Evolutionary conservation across 257 asterid genomes (phyloP), one percentile per base, ranked within the genome.

Genomic region (Rubia yunnanensis): DNA sequence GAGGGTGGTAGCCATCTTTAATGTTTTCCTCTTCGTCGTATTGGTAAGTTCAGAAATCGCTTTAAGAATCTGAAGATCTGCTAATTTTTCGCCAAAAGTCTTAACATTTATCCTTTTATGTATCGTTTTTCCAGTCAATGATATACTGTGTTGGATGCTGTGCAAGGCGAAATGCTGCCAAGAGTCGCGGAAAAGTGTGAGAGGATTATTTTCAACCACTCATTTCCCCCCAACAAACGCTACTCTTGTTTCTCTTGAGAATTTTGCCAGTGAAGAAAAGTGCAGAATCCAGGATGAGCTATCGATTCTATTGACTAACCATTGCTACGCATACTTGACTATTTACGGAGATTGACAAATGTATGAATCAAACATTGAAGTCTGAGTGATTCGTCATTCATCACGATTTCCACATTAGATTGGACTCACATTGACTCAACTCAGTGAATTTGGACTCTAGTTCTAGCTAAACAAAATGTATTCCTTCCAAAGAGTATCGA

Each of bases 1-100:
- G 96, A 82, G 95, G 79, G 94, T 89, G 7, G 95, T 92, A 63
- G 98, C 97, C 1, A 87, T 92, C 76, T 89, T 87, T 76, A 92
- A 92, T 24, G 81, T 80, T 17, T 72, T 89, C 69, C 96, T 89
- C 67, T 92, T 92, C 10, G 77, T 84, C 26, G 76, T 89, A 74
- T 73, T 92, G 95, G 98, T 92, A 87, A 65, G 60, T 39, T 39
- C 49, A 17, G 59, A 38, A 50, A 10, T 60, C 27, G 57, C 24
- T 8, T 22, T 3, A 1, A 20, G 57, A n/a, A 1, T 50, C 54
- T 48, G n/a, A 48, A n/a, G 23, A 17, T 48, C 57, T 20, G 57
- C 11, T 50, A 44, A 50, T 50, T 9, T 18, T 20, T 22, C 10
- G 57, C 23, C 11, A 22, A 5, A 18, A 24, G 26, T 3, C 20